A percentile compares a stretch with the other conserved stretches of the same genome.
Conservation (phyloP, 768 basidiomycete genomes). For the Leccinum pellstonianum region DNA sequence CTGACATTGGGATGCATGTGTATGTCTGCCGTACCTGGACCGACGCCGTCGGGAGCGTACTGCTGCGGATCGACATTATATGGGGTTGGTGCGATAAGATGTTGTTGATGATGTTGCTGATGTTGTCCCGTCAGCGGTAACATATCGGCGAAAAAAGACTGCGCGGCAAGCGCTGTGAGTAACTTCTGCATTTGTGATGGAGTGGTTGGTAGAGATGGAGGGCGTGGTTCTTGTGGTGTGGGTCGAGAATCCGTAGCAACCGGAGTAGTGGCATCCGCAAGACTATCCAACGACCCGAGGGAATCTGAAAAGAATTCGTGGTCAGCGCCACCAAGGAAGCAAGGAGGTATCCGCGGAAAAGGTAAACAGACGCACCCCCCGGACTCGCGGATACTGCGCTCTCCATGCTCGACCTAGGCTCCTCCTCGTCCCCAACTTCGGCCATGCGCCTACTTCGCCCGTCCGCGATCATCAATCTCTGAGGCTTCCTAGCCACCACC, state of each 20-base stretch:
- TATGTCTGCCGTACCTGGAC: background rate
- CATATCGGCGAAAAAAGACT: conserved; percentile 24
- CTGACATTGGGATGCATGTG: conserved; percentile 7
- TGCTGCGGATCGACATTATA: conserved; percentile 20
- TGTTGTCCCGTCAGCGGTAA: conserved; percentile 19
- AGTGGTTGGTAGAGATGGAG: conserved; percentile 42
- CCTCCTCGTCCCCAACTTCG: conserved; percentile 42
- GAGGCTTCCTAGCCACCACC: conserved; percentile 48
- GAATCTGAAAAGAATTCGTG: conserved; percentile 27
- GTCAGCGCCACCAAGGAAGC: conserved; percentile 1
- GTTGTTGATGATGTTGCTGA: conserved; percentile 21
- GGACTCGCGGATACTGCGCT: conserved; percentile 22
- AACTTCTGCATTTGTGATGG: conserved; percentile 60
- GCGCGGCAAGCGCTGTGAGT: conserved; percentile 41
- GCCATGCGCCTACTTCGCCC: conserved; percentile 37
- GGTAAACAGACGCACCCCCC: conserved; percentile 8
- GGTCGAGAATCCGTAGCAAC: conserved; percentile 12
- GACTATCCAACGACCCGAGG: conserved; percentile 45
- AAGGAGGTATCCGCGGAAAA: background rate
- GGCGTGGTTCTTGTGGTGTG: conserved; percentile 16
- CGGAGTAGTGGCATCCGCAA: conserved; percentile 18
- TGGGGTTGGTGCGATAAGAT: conserved; percentile 31
- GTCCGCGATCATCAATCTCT: conserved; percentile 70
- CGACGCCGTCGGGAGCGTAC: conserved; percentile 1
- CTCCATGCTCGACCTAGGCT: conserved; percentile 30